Evolutionary conservation across 2,329 filamentous ascomycete genomes (phyloP), one percentile per base, ranked within the genome.

Genomic region (Mycosphaerelloides madeirae): DNA sequence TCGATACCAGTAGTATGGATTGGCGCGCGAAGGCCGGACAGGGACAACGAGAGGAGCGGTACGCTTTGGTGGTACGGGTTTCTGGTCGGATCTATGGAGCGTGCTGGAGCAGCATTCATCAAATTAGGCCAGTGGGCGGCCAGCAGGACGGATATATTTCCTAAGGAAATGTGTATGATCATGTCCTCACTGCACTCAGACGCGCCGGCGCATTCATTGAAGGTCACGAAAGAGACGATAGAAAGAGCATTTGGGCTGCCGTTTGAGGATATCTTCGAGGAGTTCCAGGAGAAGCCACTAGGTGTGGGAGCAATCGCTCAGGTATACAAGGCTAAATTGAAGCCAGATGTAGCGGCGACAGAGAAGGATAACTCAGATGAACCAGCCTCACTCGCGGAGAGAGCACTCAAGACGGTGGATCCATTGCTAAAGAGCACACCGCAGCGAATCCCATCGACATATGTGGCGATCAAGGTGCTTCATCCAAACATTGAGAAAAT

Each of bases 111-210:
- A 34, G 89, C 93, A 0, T 98, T 98, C 62, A 98, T 98, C 70
- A 98, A 98, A 82, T 80, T 98, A 43, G 93, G 93, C 13, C 93
- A 98, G 81, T 98, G 93, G 93, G 93, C 93, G 14, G 93, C 93
- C 3, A 97, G 93, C 4, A 79, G 93, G 63, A 87, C 90, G 32
- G 93, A 98, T 67, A 95, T 98, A 61, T 98, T 98, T 63, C 93
- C 93, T 1, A 85, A 78, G 16, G 83, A 96, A 65, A 81, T 98
- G 79, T 98, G 93, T 69, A 79, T 79, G 33, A 82, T 90, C 63
- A 93, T 98, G 91, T 95, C 90, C 1, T 86, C 89, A 50, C 77
- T 98, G 35, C 93, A 98, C 68, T 96, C 93, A 1, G 82, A 97
- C 63, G 91, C 93, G 1, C 90, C 91, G 0, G 90, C 93, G 2